Evolutionary conservation across 75 land plant species (phyloP).

Genomic region (Isoetes taiwanensis): DNA sequence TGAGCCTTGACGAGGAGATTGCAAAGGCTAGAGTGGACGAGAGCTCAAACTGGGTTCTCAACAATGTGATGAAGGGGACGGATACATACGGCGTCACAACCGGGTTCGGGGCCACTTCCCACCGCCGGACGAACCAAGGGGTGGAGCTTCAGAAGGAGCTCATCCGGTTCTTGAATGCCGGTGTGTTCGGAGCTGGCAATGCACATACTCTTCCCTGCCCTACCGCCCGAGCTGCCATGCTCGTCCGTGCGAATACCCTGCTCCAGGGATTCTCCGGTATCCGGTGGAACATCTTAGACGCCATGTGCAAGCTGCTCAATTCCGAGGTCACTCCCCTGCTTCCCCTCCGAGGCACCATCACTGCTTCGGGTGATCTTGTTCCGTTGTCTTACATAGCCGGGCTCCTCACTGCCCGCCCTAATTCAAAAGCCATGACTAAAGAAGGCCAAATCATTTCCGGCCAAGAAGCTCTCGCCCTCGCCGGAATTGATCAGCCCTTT

Average conservation of each 20-base stretch:
- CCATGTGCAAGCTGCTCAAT: conserved; percentile 25
- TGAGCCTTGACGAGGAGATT: conserved; percentile 29
- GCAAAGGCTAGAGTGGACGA: conserved; percentile 31
- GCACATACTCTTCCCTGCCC: not conserved
- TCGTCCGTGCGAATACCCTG: conserved; percentile 55
- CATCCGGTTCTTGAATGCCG: conserved; percentile 53
- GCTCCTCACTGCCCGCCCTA: conserved; percentile 42
- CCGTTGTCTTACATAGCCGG: conserved; percentile 72
- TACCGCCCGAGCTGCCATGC: conserved; percentile 43
- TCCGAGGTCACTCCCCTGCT: conserved; percentile 39
- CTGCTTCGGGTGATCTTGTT: conserved; percentile 55
- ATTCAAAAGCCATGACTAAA: conserved; percentile 23
- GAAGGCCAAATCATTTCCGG: not conserved
- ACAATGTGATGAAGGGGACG: conserved; percentile 26
- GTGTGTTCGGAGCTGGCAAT: conserved; percentile 23
- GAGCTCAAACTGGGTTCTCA: conserved; percentile 38
- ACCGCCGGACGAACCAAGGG: conserved; percentile 40
- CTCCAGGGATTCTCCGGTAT: conserved; percentile 73
- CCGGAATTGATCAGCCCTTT: not conserved
- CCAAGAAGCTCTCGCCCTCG: not conserved
- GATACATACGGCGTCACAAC: conserved; percentile 56
- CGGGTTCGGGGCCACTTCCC: conserved; percentile 52
- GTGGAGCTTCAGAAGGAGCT: conserved; percentile 51
- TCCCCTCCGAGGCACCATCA: conserved; percentile 55
- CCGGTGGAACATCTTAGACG: conserved; percentile 52